Evolutionary conservation across 768 basidiomycete species (phyloP).

Genomic region (Tricholoma terreum): DNA sequence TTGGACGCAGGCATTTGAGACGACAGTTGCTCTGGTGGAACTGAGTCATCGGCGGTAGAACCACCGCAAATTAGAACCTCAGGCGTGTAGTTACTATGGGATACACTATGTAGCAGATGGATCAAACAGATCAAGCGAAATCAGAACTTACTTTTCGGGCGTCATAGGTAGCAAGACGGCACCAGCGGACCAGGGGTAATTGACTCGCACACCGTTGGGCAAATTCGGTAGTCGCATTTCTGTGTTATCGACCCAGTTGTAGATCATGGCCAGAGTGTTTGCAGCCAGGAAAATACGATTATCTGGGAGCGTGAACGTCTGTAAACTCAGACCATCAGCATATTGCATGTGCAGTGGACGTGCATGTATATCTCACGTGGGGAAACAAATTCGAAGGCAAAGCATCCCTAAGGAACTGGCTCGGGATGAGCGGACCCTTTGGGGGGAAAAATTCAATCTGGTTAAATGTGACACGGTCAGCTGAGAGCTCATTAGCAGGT

Average conservation of each 20-base stretch:
- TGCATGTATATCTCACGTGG: constrained; percentile 19
- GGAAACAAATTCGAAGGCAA: constrained; percentile 20
- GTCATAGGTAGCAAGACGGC: constrained; percentile 36
- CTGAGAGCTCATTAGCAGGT: background rate
- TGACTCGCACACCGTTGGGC: constrained; percentile 43
- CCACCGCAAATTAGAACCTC: constrained; percentile 49
- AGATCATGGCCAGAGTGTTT: constrained; percentile 40
- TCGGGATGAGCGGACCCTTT: constrained; percentile 30
- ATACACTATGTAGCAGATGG: too few relatives aligned
- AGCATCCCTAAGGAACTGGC: constrained; percentile 20
- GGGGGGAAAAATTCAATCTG: constrained; percentile 37
- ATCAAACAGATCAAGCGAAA: too few relatives aligned
- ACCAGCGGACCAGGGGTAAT: constrained; percentile 38
- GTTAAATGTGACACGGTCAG: background rate
- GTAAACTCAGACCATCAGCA: constrained; percentile 11
- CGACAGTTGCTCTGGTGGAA: constrained; percentile 25
- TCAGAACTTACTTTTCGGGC: constrained; percentile 7
- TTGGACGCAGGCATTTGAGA: constrained; percentile 40
- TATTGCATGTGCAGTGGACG: constrained; percentile 13
- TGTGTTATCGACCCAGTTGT: constrained; percentile 36
- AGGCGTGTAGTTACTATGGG: constrained; percentile 34
- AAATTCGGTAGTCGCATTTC: constrained; percentile 40
- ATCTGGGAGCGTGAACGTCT: constrained; percentile 37
- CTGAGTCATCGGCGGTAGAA: constrained; percentile 30
- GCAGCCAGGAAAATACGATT: constrained; percentile 40